A percentile compares a stretch with the other conserved stretches of the same genome.
These are phyloP conservation scores for Suhomyces sp. DNA, from an alignment of 805 yeast genomes.

Conservation along the genomic window DNA sequence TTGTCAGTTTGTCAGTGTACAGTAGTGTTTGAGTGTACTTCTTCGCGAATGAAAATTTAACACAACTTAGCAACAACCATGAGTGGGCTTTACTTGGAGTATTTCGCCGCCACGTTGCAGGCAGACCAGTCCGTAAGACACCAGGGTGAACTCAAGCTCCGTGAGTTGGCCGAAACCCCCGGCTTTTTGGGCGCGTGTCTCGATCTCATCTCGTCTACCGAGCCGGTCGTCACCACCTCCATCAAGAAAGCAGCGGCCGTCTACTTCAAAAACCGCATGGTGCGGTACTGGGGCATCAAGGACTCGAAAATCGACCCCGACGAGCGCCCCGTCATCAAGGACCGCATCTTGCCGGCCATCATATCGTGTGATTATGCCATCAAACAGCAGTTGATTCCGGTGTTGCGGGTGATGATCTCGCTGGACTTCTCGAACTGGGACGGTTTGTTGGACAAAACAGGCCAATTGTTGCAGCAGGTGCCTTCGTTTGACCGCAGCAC, in stretches of 20 bases:
- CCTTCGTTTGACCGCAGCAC: conserved; percentile 5
- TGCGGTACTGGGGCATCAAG: conserved; percentile 53
- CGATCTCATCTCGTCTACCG: conserved; percentile 59
- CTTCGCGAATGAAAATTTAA: no score
- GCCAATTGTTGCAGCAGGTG: conserved; percentile 23
- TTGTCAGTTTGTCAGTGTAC: no score
- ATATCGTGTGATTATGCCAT: conserved; percentile 33
- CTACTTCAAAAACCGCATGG: conserved; percentile 73
- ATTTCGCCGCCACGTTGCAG: conserved; percentile 76
- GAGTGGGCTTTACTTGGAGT: conserved; percentile 71
- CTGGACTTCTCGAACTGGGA: conserved; percentile 39
- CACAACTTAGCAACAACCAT: conserved; percentile 27
- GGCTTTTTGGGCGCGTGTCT: conserved; percentile 84
- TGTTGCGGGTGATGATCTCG: conserved; percentile 23
- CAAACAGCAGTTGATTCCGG: conserved; percentile 26
- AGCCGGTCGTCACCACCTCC: conserved; percentile 21
- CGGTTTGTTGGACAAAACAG: conserved; percentile 30
- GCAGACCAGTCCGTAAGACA: conserved; percentile 59
- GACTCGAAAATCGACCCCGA: conserved; percentile 48
- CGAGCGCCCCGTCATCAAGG: conserved; percentile 73
- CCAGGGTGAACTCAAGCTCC: conserved; percentile 68
- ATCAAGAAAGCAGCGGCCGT: conserved; percentile 75
- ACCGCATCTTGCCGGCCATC: conserved; percentile 59
- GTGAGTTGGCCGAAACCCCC: conserved; percentile 51
- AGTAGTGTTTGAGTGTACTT: no score